phyloP scores from a whole-genome alignment of 768 basidiomycete species.

The Leccinum fibrillosum region DNA sequence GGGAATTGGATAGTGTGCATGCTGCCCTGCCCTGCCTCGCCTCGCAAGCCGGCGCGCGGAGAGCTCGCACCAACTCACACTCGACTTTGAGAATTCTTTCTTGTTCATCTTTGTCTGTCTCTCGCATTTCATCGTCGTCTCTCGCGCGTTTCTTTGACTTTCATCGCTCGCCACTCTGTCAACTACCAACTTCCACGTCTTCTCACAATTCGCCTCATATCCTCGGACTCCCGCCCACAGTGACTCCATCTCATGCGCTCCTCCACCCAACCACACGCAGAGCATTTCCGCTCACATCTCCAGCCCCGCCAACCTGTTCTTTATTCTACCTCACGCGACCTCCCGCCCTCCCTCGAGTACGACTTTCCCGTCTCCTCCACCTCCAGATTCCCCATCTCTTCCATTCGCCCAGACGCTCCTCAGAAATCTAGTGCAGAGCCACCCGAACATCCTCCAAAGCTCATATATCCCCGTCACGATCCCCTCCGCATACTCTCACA shows the following conservation, averaged over 20 bases:
- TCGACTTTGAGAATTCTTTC: neutral
- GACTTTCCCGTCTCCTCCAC: constrained; percentile 21
- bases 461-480: constrained; percentile 31
- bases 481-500: constrained; percentile 29
- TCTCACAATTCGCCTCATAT: neutral
- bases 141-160: neutral
- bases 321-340: constrained; percentile 14
- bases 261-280: neutral
- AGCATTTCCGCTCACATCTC: constrained; percentile 12
- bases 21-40: constrained; percentile 31
- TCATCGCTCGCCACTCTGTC: neutral
- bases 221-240: neutral
- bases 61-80: neutral
- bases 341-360: constrained; percentile 14
- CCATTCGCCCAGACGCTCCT: constrained; percentile 33
- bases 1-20: constrained; percentile 26
- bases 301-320: constrained; percentile 15
- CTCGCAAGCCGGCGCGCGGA: constrained; percentile 30
- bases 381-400: constrained; percentile 37
- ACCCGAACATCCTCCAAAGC: constrained; percentile 23
- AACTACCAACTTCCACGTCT: neutral
- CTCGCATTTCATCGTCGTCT: neutral
- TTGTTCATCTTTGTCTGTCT: neutral
- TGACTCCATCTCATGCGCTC: constrained; percentile 17
- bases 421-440: constrained; percentile 16